A percentile compares a stretch with the other conserved stretches of the same genome.
These are phyloP conservation scores for Stachybotrys elegans DNA, from an alignment of 2,329 filamentous ascomycete species.

Conservation along the genomic window DNA sequence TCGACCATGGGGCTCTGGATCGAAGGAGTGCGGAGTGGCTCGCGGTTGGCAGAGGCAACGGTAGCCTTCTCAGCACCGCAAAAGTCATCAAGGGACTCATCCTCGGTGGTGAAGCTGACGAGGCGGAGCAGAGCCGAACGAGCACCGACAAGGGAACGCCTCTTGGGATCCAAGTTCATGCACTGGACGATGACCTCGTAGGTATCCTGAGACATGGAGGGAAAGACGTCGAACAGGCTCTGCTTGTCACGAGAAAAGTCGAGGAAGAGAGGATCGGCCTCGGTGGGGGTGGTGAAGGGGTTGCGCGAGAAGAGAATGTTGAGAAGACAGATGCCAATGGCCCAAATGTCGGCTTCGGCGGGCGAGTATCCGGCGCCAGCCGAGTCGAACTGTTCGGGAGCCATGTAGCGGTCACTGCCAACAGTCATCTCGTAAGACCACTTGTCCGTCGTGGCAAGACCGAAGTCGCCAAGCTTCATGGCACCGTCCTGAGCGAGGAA, in stretches of 20 bases:
- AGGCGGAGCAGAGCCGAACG: constrained; percentile 74
- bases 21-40: constrained; percentile 92
- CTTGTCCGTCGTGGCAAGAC: constrained; percentile 79
- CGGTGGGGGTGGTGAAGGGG: constrained; percentile 85
- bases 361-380: constrained; percentile 84
- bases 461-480: constrained; percentile 97
- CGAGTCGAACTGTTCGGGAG: constrained; percentile 94
- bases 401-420: constrained; percentile 98
- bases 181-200: constrained; percentile 90
- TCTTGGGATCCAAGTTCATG: constrained; percentile 84
- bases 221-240: constrained; percentile 95
- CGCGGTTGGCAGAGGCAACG: constrained; percentile 81
- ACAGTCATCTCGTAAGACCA: constrained; percentile 94
- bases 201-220: constrained; percentile 96
- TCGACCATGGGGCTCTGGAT: constrained; percentile 83
- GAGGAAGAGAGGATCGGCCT: constrained; percentile 86
- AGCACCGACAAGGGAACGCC: constrained; percentile 74
- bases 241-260: constrained; percentile 93
- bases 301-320: constrained; percentile 97
- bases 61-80: constrained; percentile 75
- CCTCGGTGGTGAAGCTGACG: constrained; percentile 88
- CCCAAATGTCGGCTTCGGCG: constrained; percentile 92
- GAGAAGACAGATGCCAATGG: constrained; percentile 90
- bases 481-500: constrained; percentile 81
- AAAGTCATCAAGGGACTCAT: constrained; percentile 90